phyloP scores from a whole-genome alignment of 164 flowering plant genomes.

The Piper longum region DNA sequence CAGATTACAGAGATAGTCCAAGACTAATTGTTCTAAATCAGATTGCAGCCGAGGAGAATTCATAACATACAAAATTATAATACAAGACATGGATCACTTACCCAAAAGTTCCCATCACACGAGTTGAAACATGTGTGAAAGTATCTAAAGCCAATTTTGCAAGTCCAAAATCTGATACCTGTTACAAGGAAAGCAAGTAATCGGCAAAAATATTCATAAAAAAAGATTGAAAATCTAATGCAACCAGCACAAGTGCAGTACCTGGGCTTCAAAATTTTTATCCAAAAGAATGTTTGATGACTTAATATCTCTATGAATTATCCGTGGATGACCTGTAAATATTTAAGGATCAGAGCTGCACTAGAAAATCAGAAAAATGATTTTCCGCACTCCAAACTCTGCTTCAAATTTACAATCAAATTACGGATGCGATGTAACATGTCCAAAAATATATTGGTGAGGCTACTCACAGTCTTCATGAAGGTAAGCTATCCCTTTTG shows the following conservation, averaged over 20 bases:
- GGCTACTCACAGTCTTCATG: constrained; percentile 75
- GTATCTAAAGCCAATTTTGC: constrained; percentile 71
- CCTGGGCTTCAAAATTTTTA: constrained; percentile 72
- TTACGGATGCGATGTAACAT: not conserved
- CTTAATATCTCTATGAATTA: constrained; percentile 88
- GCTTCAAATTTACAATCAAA: not conserved
- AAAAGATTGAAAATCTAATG: not conserved
- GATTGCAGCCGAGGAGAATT: not conserved
- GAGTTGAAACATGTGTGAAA: constrained; percentile 67
- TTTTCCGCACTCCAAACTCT: not conserved
- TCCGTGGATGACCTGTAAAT: constrained; percentile 68
- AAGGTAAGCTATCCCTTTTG: constrained; percentile 84
- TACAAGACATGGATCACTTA: constrained; percentile 10
- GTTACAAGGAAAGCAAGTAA: constrained; percentile 4
- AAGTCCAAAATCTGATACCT: constrained; percentile 95
- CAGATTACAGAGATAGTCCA: not conserved
- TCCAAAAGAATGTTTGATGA: constrained; percentile 87
- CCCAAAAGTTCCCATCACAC: constrained; percentile 98
- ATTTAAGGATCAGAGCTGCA: not conserved
- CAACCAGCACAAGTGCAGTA: constrained; percentile 5
- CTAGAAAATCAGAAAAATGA: not conserved
- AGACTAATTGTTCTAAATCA: too few species aligned
- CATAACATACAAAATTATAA: too few species aligned
- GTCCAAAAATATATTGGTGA: not conserved
- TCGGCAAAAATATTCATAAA: constrained; percentile 1